Evolutionary conservation across 148 eudicot genomes (phyloP).

Genomic region (Talinum fruticosum): DNA sequence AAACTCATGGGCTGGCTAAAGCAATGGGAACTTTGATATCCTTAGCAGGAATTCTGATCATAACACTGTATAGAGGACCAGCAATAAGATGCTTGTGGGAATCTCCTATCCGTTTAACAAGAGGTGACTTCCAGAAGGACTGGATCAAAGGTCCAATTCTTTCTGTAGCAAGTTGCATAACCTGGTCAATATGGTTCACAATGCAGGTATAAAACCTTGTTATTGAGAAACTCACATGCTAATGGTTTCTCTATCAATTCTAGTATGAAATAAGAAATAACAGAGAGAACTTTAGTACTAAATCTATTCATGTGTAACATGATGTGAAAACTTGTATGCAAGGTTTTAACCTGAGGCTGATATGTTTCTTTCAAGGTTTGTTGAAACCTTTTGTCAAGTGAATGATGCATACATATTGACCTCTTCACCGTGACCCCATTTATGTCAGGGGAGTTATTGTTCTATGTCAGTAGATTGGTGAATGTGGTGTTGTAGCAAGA

Average conservation of each 20-base stretch:
- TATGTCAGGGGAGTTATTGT: neutral
- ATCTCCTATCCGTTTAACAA: slow-evolving; percentile 30
- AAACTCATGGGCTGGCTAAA: slow-evolving; percentile 32
- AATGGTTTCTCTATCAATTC: neutral
- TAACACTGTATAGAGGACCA: slow-evolving; percentile 53
- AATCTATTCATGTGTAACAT: neutral
- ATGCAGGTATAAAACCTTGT: slow-evolving; percentile 34
- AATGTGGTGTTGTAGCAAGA: neutral
- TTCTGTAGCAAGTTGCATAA: slow-evolving; percentile 36
- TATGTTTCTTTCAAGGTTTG: neutral
- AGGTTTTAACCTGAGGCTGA: neutral
- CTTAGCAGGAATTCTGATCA: slow-evolving; percentile 43
- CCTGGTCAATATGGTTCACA: slow-evolving; percentile 49
- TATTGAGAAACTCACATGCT: neutral
- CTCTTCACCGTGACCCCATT: neutral
- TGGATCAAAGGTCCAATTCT: slow-evolving; percentile 18
- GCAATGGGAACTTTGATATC: slow-evolving; percentile 42
- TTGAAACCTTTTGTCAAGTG: neutral
- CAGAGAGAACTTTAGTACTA: neutral
- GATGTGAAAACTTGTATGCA: neutral
- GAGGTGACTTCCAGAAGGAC: slow-evolving; percentile 17
- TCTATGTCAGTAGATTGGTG: neutral
- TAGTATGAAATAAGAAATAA: slow-evolving; percentile 3
- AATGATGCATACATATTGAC: neutral
- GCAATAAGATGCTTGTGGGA: slow-evolving; percentile 32